Evolutionary conservation across 2,329 filamentous ascomycete genomes (phyloP).

Genomic region (Penicillium griseofulvum): DNA sequence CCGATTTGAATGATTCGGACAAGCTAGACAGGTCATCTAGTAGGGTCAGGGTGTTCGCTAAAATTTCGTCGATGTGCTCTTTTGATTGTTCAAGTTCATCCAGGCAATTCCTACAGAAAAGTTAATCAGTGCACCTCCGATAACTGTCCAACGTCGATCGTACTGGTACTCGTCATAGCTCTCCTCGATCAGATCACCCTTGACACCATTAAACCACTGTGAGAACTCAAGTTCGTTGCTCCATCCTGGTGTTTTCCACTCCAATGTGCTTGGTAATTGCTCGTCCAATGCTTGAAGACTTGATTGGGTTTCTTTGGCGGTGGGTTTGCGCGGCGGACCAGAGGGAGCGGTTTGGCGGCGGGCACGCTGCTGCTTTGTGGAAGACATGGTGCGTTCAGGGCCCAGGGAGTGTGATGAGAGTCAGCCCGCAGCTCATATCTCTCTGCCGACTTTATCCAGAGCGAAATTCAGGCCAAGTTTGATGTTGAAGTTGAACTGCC

Average conservation of each 20-base stretch:
- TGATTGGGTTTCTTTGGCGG: constrained; percentile 19
- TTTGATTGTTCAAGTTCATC: constrained; percentile 79
- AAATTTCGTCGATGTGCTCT: constrained; percentile 74
- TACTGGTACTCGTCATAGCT: constrained; percentile 84
- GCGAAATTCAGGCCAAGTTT: background rate
- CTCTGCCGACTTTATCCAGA: background rate
- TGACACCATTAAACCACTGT: constrained; percentile 58
- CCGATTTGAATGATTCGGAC: constrained; percentile 79
- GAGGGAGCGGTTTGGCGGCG: constrained; percentile 40
- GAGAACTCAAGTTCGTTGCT: constrained; percentile 59
- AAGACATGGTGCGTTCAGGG: constrained; percentile 21
- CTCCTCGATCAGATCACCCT: constrained; percentile 70
- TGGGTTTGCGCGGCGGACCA: constrained; percentile 31
- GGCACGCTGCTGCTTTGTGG: constrained; percentile 34
- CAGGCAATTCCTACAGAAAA: constrained; percentile 63
- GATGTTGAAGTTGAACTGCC: constrained; percentile 8
- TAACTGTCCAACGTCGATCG: constrained; percentile 8
- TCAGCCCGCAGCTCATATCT: constrained; percentile 9
- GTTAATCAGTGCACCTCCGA: constrained; percentile 8
- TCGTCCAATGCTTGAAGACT: constrained; percentile 18
- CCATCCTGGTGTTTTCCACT: constrained; percentile 15
- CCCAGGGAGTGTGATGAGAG: background rate
- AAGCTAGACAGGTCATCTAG: constrained; percentile 74
- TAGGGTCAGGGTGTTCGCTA: constrained; percentile 72
- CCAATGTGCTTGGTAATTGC: background rate